phyloP scores from a whole-genome alignment of 1,139 yeast genomes.

The Suhomyces ambrosiae region DNA sequence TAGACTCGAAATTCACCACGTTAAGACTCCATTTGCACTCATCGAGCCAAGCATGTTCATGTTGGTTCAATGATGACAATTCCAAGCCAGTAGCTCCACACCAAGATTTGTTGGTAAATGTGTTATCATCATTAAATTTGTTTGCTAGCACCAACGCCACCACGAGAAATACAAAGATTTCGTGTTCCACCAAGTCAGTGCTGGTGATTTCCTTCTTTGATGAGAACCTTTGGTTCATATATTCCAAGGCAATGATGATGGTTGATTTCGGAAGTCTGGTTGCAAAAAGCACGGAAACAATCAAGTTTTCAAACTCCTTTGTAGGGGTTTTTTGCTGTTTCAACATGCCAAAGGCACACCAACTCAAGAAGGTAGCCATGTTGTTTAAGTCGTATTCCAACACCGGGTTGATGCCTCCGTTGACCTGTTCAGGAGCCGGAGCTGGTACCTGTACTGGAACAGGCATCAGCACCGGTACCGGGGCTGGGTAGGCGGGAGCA shows the following conservation, averaged over 20 bases:
- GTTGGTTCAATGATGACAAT: conserved; percentile 57
- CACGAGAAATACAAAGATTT: conserved; percentile 64
- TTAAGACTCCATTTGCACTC: conserved; percentile 52
- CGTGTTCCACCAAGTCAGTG: conserved; percentile 38
- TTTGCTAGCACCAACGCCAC: conserved; percentile 82
- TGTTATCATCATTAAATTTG: conserved; percentile 94
- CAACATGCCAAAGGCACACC: conserved; percentile 66
- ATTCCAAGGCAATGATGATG: conserved; percentile 75
- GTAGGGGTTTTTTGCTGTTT: conserved; percentile 52
- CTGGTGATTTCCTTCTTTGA: conserved; percentile 19
- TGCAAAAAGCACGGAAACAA: conserved; percentile 77
- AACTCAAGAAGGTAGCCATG: conserved; percentile 76
- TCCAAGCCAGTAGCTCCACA: conserved; percentile 87
- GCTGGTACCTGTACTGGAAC: conserved; percentile 12
- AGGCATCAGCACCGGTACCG: conserved; percentile 9
- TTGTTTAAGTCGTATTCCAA: conserved; percentile 75
- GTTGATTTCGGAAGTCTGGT: conserved; percentile 87
- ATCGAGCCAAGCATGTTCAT: conserved; percentile 76
- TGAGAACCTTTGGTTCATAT: conserved; percentile 55
- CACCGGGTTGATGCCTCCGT: conserved; percentile 77
- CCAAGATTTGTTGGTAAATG: conserved; percentile 95
- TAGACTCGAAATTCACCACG: conserved; percentile 44
- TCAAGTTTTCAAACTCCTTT: conserved; percentile 57
- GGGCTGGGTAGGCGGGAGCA: conserved; percentile 17
- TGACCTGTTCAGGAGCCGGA: conserved; percentile 29